Base-by-base conservation (phyloP, 345 rosid genomes). In the Citrus maxima region DNA sequence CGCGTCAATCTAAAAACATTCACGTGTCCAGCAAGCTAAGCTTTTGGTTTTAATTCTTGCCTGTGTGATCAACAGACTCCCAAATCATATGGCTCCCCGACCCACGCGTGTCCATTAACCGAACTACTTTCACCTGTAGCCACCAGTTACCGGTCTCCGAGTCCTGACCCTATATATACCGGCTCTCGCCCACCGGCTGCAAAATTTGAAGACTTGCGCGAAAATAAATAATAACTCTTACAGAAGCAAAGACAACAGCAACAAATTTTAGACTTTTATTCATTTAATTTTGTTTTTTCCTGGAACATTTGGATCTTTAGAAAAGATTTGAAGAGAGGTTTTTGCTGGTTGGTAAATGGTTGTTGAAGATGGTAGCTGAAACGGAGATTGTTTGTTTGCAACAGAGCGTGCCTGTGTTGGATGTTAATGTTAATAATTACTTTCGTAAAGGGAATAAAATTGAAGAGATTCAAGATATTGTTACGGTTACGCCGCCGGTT, bases 311-410 rank as follows among this genome's bases (percentile, higher is more conserved):
- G 38, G 62, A 64, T 75, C 71, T 64, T 75, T 24, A 49, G 37
- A 19, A 18, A 54, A 49, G 27, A 46, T 49, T 75, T 75, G 59
- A 30, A 35, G 28, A 40, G n/a, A 63, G n/a, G 34, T 66, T 34
- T 63, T 64, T 25, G 55, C 22, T 60, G 8, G 12, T 49, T 49
- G 61, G 78, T 75, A 75, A 63, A 75, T 76, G 78, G 9, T 76
- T 66, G 32, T 54, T 66, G 79, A 83, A 82, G 74, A 90, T 92
- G 95, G 92, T 84, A 46, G 92, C 92, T 75, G 97, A 88, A 85
- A 86, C 89, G 70, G 92, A 89, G 83, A 78, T 89, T 74, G 85
- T 84, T 81, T 79, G 85, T 68, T 46, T 46, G 70, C 88, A 84
- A 77, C 89, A 86, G 84, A 88, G 87, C 81, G 82, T 86, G 25